Evolutionary conservation across 768 basidiomycete genomes (phyloP).

Genomic region (Solioccasus polychromus): DNA sequence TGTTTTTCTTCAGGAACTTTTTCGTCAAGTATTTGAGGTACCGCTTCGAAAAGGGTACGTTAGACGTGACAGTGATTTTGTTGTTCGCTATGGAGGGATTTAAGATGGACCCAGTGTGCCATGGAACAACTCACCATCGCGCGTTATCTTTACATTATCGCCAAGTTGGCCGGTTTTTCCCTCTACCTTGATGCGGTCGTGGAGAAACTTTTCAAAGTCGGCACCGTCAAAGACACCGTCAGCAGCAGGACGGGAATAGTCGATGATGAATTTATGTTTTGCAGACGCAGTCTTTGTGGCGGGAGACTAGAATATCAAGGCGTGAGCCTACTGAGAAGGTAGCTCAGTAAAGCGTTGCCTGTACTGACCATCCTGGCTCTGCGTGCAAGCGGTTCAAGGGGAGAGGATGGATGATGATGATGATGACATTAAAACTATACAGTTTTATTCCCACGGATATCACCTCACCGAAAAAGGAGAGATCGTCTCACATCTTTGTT

Average conservation of each 20-base stretch:
- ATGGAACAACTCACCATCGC: constrained; percentile 63
- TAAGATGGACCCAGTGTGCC: neutral
- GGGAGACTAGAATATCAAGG: constrained; percentile 51
- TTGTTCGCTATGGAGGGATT: constrained; percentile 56
- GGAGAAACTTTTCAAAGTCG: constrained; percentile 83
- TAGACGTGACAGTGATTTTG: constrained; percentile 83
- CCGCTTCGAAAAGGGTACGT: constrained; percentile 90
- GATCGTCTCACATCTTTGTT: constrained; percentile 20
- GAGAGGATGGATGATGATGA: constrained; percentile 8
- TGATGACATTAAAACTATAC: constrained; percentile 44
- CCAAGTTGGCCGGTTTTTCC: constrained; percentile 90
- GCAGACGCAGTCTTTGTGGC: constrained; percentile 48
- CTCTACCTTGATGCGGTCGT: constrained; percentile 92
- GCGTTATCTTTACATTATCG: constrained; percentile 81
- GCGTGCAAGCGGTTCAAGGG: neutral
- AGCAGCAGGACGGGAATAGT: constrained; percentile 79
- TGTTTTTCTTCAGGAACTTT: constrained; percentile 99
- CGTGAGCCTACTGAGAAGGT: constrained; percentile 88
- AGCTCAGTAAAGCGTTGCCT: constrained; percentile 85
- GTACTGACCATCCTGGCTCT: constrained; percentile 66
- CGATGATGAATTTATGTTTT: constrained; percentile 80
- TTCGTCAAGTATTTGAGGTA: constrained; percentile 99
- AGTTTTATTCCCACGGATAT: constrained; percentile 36
- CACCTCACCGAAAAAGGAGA: constrained; percentile 12
- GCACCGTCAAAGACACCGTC: constrained; percentile 62